A percentile compares a stretch with the other conserved stretches of the same genome.
phyloP scores from a whole-genome alignment of 371 early-diverging fungal species.

The Mortierella sp. region DNA sequence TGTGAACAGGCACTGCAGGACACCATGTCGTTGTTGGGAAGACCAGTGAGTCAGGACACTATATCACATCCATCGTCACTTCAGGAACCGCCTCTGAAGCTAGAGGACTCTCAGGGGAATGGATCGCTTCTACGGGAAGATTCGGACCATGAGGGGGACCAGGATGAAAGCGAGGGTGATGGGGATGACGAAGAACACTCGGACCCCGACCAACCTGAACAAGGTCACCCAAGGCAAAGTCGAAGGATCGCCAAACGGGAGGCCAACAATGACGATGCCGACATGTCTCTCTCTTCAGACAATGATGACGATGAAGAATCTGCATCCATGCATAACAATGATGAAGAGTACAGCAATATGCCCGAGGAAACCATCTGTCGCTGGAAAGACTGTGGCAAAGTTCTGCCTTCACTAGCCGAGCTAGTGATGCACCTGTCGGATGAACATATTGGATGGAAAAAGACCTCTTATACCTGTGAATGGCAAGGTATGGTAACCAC shows the following conservation, averaged over 20 bases:
- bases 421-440: constrained; percentile 68
- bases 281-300: constrained; percentile 30
- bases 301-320: constrained; percentile 35
- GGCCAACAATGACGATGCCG: constrained; percentile 6
- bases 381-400: constrained; percentile 61
- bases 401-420: constrained; percentile 56
- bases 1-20: neutral
- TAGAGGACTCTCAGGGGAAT: constrained; percentile 8
- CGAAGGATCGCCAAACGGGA: neutral
- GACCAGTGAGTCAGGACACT: constrained; percentile 33
- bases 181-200: constrained; percentile 7
- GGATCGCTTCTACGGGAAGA: constrained; percentile 3
- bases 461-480: constrained; percentile 69
- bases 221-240: neutral
- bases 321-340: constrained; percentile 9
- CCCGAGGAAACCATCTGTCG: constrained; percentile 56
- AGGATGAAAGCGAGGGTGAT: constrained; percentile 13
- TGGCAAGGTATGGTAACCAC: constrained; percentile 59
- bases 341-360: constrained; percentile 44
- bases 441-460: constrained; percentile 77
- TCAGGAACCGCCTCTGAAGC: constrained; percentile 7
- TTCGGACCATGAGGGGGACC: constrained; percentile 10
- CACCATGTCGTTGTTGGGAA: neutral
- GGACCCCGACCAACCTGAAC: constrained; percentile 7
- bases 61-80: constrained; percentile 13